Evolutionary conservation across 441 rosid species (phyloP), one percentile per base, ranked within the genome.

Genomic region (Dalechampia spathulata): DNA sequence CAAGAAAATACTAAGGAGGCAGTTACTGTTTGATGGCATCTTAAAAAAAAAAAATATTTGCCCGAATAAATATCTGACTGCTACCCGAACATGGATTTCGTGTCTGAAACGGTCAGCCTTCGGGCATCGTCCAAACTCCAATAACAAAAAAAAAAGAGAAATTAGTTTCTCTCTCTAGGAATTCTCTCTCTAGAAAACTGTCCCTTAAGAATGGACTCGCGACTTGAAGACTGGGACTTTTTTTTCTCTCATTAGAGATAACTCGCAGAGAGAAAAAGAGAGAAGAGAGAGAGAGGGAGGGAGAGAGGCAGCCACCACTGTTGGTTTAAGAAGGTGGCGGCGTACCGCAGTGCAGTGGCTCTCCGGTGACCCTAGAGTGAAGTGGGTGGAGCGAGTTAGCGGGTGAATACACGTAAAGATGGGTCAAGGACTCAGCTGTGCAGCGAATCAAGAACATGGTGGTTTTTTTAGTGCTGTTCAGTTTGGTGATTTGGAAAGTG

Each of bases 381-480:
- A 39, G 49, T 39, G 40, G 6, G 46, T 26, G 3, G n/a, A n/a
- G n/a, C n/a, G 34, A 30, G 8, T 4, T 30, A 8, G 34, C 8
- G 8, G 34, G 12, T 52, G 9, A 11, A 20, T 36, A 5, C 49
- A 30, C 10, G 17, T 12, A 62, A 13, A 27, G 14, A 93, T 89
- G 99, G 99, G 99, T 44, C 97, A 89, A 75, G 85, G 84, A 39
- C 64, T 87, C 74, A 89, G 99, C 69, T 93, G 97, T 60, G 75
- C 70, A n/a, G 70, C 77, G 44, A 76, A 59, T 67, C 78, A 75
- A 17, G 97, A 85, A 61, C 75, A 85, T 52, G 86, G 78, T 52
- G 85, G 79, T 12, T 63, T 93, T 19, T 83, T 90, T 58, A 63
- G 72, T 30, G 85, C 96, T 9, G 87, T 83, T 1, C 90, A 83